Conservation (phyloP, 129 eudicot genomes). For the Apium graveolens region DNA sequence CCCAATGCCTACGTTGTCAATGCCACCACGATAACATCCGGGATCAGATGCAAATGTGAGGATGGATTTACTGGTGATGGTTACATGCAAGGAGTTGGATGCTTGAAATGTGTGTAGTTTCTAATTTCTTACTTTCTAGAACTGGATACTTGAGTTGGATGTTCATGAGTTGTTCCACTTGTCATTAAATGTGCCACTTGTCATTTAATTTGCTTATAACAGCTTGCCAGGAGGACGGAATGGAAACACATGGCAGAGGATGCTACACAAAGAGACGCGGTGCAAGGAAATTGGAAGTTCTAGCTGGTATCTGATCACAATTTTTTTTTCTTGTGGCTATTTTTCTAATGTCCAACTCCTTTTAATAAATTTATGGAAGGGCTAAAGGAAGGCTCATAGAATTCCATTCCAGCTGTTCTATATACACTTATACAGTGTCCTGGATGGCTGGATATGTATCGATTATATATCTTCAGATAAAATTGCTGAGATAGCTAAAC, state of each 20-base stretch:
- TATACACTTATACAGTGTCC: too few relatives aligned
- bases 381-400: not conserved
- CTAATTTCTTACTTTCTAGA: not conserved
- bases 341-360: not conserved
- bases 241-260: constrained; percentile 45
- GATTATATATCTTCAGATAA: too few relatives aligned
- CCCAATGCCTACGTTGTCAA: constrained; percentile 43
- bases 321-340: not conserved
- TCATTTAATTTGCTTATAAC: not conserved
- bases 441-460: too few relatives aligned
- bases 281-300: constrained; percentile 40
- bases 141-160: not conserved
- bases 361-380: not conserved
- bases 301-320: constrained; percentile 41
- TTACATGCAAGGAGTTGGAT: constrained; percentile 56
- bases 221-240: constrained; percentile 63
- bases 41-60: constrained; percentile 62
- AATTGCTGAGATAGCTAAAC: not conserved
- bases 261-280: constrained; percentile 36
- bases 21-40: constrained; percentile 43
- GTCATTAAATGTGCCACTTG: not conserved
- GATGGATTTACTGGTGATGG: constrained; percentile 77
- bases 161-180: not conserved
- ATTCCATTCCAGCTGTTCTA: not conserved
- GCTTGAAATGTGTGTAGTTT: constrained; percentile 58